phyloP scores from a whole-genome alignment of 306 rosid genomes.

The Vigna angularis region DNA sequence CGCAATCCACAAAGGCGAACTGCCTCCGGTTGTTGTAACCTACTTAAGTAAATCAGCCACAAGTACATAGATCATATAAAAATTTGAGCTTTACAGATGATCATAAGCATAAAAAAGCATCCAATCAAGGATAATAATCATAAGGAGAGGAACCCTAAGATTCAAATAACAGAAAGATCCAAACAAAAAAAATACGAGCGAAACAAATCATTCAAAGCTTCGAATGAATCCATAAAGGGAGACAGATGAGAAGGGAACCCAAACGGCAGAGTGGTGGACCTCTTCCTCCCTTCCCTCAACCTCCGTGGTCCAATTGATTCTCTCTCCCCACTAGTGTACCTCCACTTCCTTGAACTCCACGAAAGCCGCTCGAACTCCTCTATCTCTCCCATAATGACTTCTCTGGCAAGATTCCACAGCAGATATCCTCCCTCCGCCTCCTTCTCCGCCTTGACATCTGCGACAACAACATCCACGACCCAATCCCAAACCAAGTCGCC shows the following conservation, averaged over 20 bases:
- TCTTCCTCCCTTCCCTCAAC: slow-evolving; percentile 76
- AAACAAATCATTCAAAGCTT: slow-evolving; percentile 8
- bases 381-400: too few relatives aligned
- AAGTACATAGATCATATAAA: neutral
- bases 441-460: slow-evolving; percentile 82
- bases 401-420: slow-evolving; percentile 72
- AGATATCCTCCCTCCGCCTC: slow-evolving; percentile 55
- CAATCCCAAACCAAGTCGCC: slow-evolving; percentile 54
- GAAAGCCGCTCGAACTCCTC: slow-evolving; percentile 87
- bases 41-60: neutral
- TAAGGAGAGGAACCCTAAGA: slow-evolving; percentile 32
- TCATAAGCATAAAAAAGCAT: neutral
- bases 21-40: slow-evolving; percentile 1
- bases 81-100: neutral
- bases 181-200: neutral
- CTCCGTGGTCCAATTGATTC: slow-evolving; percentile 79
- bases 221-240: neutral
- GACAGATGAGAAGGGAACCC: neutral
- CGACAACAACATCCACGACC: slow-evolving; percentile 80
- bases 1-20: slow-evolving; percentile 12
- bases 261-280: slow-evolving; percentile 64
- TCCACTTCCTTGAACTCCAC: slow-evolving; percentile 85
- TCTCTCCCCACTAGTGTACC: slow-evolving; percentile 68
- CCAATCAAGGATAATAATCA: neutral
- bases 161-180: neutral